Evolutionary conservation across 768 basidiomycete species (phyloP).

Genomic region (Galerina marginata): DNA sequence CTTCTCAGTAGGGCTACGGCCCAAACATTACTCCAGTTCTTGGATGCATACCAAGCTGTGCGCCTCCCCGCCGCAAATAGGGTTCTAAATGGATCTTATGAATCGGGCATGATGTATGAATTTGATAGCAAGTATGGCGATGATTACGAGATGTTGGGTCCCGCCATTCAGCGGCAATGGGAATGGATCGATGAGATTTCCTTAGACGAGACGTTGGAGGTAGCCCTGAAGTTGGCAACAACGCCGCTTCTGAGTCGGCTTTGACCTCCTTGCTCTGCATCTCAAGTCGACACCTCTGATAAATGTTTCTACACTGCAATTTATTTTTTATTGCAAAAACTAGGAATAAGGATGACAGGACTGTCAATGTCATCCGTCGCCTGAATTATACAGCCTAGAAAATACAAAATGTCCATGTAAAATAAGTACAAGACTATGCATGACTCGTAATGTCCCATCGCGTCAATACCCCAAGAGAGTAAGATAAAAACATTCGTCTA

Average conservation of each 20-base stretch:
- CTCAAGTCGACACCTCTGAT: neutral
- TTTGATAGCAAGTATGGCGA: conserved; percentile 42
- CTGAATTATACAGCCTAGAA: too few relatives aligned
- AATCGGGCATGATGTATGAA: conserved; percentile 44
- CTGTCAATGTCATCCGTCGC: too few relatives aligned
- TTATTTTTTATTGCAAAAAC: too few relatives aligned
- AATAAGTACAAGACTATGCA: too few relatives aligned
- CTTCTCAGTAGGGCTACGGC: conserved; percentile 20
- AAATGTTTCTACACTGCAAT: too few relatives aligned
- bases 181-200: conserved; percentile 44
- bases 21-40: conserved; percentile 24
- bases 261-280: neutral
- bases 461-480: neutral
- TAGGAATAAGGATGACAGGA: too few relatives aligned
- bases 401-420: too few relatives aligned
- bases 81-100: conserved; percentile 35
- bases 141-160: conserved; percentile 41
- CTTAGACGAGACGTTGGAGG: conserved; percentile 36
- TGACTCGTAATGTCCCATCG: too few relatives aligned
- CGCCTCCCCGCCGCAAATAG: conserved; percentile 41
- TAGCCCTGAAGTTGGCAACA: conserved; percentile 16
- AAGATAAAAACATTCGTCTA: neutral
- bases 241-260: neutral
- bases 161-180: conserved; percentile 47
- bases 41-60: conserved; percentile 38